Evolutionary conservation across 768 basidiomycete species (phyloP).

Genomic region (Boletus pseudo-olivaceus): DNA sequence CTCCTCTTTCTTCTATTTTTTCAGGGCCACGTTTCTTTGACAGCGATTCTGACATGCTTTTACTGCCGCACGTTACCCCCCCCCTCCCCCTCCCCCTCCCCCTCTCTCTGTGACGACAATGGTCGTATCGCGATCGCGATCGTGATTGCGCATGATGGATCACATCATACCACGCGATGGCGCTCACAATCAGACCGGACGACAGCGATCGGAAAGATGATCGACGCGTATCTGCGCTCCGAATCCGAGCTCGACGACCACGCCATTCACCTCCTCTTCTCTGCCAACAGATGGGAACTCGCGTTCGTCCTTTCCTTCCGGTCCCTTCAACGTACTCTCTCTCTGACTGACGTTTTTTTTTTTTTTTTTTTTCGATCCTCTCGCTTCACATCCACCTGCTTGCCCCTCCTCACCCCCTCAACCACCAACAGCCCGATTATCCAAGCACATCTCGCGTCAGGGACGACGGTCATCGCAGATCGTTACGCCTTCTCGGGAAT

Average conservation of each 20-base stretch:
- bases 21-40: not conserved
- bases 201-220: slow-evolving; percentile 88
- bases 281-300: slow-evolving; percentile 96
- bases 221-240: slow-evolving; percentile 85
- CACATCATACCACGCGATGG: too few relatives aligned
- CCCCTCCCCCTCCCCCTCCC: not conserved
- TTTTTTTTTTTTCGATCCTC: not conserved
- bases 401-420: too few relatives aligned
- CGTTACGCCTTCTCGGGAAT: slow-evolving; percentile 96
- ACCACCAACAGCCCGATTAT: slow-evolving; percentile 52
- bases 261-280: slow-evolving; percentile 90
- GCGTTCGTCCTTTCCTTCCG: slow-evolving; percentile 67
- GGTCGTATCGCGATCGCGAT: not conserved
- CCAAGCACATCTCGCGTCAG: slow-evolving; percentile 50
- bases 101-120: not conserved
- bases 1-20: not conserved
- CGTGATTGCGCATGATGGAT: not conserved
- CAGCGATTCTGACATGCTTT: not conserved
- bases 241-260: slow-evolving; percentile 86
- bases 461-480: slow-evolving; percentile 81
- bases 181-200: slow-evolving; percentile 63
- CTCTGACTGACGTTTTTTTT: too few relatives aligned
- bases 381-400: too few relatives aligned
- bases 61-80: too few relatives aligned
- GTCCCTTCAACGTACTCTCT: too few relatives aligned